These are phyloP conservation scores for Torrubiella hemipterigena DNA, from an alignment of 2,329 filamentous ascomycete genomes.

Conservation along the genomic window DNA sequence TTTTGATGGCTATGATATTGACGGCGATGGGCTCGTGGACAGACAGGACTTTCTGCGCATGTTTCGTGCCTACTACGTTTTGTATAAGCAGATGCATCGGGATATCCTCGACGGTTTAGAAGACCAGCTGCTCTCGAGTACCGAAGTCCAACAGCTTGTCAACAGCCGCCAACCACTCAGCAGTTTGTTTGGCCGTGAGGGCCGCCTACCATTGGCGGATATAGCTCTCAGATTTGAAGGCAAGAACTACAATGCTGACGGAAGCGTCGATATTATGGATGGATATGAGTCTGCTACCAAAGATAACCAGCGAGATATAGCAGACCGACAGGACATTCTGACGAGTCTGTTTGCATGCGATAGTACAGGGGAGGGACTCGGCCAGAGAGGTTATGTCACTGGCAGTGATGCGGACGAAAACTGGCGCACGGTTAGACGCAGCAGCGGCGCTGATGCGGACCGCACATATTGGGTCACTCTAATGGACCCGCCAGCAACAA, in stretches of 20 bases:
- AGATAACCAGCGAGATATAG: slow-evolving; percentile 47
- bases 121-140: slow-evolving; percentile 64
- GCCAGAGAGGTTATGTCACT: slow-evolving; percentile 16
- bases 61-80: slow-evolving; percentile 82
- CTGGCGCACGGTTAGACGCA: slow-evolving; percentile 20
- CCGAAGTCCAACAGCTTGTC: slow-evolving; percentile 65
- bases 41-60: slow-evolving; percentile 82
- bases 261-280: slow-evolving; percentile 52
- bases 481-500: slow-evolving; percentile 30
- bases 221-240: slow-evolving; percentile 46
- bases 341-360: slow-evolving; percentile 35
- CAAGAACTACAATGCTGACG: slow-evolving; percentile 50
- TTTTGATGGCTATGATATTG: slow-evolving; percentile 84
- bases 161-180: slow-evolving; percentile 65
- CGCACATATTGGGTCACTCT: slow-evolving; percentile 30
- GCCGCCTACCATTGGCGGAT: slow-evolving; percentile 52
- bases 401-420: slow-evolving; percentile 20
- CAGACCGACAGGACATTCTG: slow-evolving; percentile 49
- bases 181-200: slow-evolving; percentile 61
- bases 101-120: slow-evolving; percentile 72
- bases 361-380: slow-evolving; percentile 15
- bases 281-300: slow-evolving; percentile 44
- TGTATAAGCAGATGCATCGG: slow-evolving; percentile 79
- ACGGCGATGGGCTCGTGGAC: slow-evolving; percentile 75
- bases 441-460: slow-evolving; percentile 18